A percentile compares a stretch with the other conserved stretches of the same genome.
Conservation (phyloP, 2,329 filamentous ascomycete species). For the Colletotrichum tamarilloi region DNA sequence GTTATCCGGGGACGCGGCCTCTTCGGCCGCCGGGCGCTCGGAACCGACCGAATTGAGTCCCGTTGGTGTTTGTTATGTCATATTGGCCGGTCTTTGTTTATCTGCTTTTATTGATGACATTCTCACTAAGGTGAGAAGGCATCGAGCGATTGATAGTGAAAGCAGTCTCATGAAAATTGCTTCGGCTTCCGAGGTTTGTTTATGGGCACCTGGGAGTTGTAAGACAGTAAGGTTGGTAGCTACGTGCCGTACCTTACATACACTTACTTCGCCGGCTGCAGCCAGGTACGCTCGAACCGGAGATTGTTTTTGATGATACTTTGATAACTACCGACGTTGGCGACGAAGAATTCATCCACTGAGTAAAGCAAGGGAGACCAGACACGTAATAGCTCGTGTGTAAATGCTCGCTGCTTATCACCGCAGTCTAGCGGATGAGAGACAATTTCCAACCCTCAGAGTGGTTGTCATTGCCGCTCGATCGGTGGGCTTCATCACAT, state of each 20-base stretch:
- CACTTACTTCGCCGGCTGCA: too few relatives aligned
- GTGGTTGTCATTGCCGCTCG: not conserved
- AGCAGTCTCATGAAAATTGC: too few relatives aligned
- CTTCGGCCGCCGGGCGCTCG: not conserved
- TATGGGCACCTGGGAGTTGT: too few relatives aligned
- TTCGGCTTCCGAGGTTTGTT: too few relatives aligned
- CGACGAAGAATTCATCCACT: too few relatives aligned
- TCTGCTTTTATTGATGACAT: not conserved
- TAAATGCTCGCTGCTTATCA: not conserved
- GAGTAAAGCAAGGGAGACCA: too few relatives aligned
- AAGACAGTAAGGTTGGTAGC: too few relatives aligned
- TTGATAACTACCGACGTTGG: not conserved
- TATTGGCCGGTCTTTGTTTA: not conserved
- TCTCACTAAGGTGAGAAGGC: not conserved
- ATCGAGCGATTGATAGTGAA: too few relatives aligned
- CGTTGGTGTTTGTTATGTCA: not conserved
- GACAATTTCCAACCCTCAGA: not conserved
- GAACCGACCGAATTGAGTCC: not conserved
- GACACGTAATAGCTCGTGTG: not conserved
- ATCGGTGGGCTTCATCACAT: not conserved
- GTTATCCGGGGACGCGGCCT: not conserved
- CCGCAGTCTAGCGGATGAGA: not conserved
- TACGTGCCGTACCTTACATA: too few relatives aligned
- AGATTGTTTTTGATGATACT: too few relatives aligned
- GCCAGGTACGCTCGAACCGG: too few relatives aligned